Percentiles rank a stretch among this genome's conserved stretches.
Evolutionary conservation across 192 early-diverging fungal genomes (phyloP).

Genomic region (Glomus cerebriforme): DNA sequence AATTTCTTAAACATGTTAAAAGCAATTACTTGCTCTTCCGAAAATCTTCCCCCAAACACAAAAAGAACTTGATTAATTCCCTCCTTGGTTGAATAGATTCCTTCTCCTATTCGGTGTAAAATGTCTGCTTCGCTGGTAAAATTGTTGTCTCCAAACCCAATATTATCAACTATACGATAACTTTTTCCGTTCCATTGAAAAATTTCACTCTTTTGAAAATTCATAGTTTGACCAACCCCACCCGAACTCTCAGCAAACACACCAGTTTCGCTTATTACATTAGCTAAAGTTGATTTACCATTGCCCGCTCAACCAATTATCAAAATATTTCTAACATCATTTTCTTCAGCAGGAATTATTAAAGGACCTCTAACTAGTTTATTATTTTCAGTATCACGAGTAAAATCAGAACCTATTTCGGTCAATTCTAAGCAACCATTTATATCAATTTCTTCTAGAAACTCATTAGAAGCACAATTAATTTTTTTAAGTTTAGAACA

Average conservation of each 20-base stretch:
- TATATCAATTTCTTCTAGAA: conserved; percentile 4
- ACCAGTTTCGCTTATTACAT: conserved; percentile 11
- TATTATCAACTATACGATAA: conserved; percentile 23
- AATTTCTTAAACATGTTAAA: conserved; percentile 16
- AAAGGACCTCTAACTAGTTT: not conserved
- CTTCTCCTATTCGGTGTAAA: conserved; percentile 17
- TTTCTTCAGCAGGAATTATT: not conserved
- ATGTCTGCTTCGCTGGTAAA: not conserved
- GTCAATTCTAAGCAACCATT: not conserved
- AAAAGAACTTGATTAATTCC: conserved; percentile 20
- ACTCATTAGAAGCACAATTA: conserved; percentile 6
- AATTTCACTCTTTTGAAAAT: conserved; percentile 13
- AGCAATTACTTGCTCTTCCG: not conserved
- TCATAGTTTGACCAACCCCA: conserved; percentile 7
- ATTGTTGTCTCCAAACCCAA: conserved; percentile 15
- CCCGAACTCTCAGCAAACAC: not conserved
- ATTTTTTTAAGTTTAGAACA: conserved; percentile 12
- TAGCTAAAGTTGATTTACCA: conserved; percentile 16
- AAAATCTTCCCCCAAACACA: conserved; percentile 11
- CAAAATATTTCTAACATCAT: conserved; percentile 4
- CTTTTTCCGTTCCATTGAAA: not conserved
- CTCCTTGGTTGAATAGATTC: conserved; percentile 1
- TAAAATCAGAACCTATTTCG: not conserved
- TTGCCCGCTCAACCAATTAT: not conserved
- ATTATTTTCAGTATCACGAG: not conserved